Conservation (phyloP, 2,329 filamentous ascomycete species). For the Pestalotiopsis sp. region DNA sequence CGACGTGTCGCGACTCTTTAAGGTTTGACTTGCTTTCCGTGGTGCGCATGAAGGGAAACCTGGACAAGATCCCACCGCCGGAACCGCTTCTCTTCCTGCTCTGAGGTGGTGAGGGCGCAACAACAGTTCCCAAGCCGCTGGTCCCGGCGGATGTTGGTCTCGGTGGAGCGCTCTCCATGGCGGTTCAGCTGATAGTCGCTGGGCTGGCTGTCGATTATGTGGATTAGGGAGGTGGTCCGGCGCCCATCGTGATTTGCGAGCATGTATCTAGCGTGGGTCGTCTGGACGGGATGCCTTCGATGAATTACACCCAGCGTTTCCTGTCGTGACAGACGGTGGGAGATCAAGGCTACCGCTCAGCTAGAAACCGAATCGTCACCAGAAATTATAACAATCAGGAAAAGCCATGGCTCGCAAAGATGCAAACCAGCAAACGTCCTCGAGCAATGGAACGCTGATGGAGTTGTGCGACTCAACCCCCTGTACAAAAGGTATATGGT, state of each 20-base stretch:
- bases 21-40: slow-evolving; percentile 29
- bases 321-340: neutral
- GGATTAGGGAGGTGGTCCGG: slow-evolving; percentile 12
- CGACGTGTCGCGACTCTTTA: slow-evolving; percentile 25
- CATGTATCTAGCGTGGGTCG: neutral
- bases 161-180: slow-evolving; percentile 28
- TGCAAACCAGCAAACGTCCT: neutral
- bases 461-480: neutral
- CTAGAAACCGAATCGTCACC: neutral
- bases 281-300: neutral
- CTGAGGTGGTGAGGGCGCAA: slow-evolving; percentile 10
- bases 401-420: neutral
- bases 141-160: slow-evolving; percentile 17
- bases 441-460: neutral
- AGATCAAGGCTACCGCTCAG: neutral
- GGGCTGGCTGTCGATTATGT: slow-evolving; percentile 10
- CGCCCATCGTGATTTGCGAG: slow-evolving; percentile 23
- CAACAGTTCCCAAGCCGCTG: neutral
- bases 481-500: neutral
- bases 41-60: slow-evolving; percentile 66
- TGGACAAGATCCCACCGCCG: slow-evolving; percentile 64
- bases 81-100: slow-evolving; percentile 57
- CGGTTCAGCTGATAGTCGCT: slow-evolving; percentile 9
- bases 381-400: neutral
- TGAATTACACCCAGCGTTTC: neutral